phyloP scores from a whole-genome alignment of 768 basidiomycete species.

The Tephrocybe sp. region DNA sequence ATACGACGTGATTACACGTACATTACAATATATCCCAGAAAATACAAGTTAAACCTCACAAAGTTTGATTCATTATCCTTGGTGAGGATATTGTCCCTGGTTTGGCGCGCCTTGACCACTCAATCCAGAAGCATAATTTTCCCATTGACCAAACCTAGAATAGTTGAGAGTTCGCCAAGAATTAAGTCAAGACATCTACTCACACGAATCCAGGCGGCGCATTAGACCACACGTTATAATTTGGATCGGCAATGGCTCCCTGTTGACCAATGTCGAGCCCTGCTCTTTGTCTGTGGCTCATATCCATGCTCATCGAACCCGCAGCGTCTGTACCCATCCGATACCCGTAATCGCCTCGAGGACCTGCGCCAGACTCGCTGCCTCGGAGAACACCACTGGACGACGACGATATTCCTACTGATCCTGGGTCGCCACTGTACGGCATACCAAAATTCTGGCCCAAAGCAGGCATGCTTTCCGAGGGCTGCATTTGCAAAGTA shows the following conservation, averaged over 20 bases:
- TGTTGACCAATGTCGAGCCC: background rate
- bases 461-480: background rate
- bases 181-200: conserved; percentile 22
- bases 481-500: background rate
- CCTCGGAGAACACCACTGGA: background rate
- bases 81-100: background rate
- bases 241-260: conserved; percentile 28
- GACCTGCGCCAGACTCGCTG: background rate
- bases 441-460: background rate
- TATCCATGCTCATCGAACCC: background rate
- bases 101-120: conserved; percentile 17
- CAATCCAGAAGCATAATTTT: conserved; percentile 36
- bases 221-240: conserved; percentile 65
- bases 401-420: conserved; percentile 8
- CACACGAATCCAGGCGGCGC: conserved; percentile 64
- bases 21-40: background rate
- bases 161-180: background rate
- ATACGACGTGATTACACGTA: background rate
- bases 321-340: background rate
- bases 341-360: background rate
- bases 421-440: background rate
- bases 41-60: background rate
- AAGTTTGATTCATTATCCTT: conserved; percentile 1
- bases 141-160: conserved; percentile 42
- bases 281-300: conserved; percentile 3